phyloP scores from a whole-genome alignment of 768 basidiomycete species.

The Hericium rajendrae region DNA sequence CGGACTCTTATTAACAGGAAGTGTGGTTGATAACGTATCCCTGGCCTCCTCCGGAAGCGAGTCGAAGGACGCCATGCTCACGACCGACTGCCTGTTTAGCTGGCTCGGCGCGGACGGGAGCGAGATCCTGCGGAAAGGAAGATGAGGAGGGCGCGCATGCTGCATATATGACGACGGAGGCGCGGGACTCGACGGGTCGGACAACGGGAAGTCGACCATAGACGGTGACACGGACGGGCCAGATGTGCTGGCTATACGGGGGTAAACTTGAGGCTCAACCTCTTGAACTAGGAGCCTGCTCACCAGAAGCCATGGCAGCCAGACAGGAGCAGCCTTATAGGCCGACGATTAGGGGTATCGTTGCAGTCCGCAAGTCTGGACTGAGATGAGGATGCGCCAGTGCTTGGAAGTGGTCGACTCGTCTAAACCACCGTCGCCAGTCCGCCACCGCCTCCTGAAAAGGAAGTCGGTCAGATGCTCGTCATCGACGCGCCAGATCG shows the following conservation, averaged over 20 bases:
- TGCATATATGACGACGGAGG: slow-evolving; percentile 1
- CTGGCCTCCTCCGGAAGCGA: slow-evolving; percentile 49
- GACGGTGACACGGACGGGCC: background rate
- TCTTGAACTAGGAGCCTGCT: background rate
- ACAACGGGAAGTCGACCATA: slow-evolving; percentile 11
- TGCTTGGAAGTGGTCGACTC: background rate
- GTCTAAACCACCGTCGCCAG: background rate
- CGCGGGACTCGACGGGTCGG: slow-evolving; percentile 3
- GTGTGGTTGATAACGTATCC: slow-evolving; percentile 17
- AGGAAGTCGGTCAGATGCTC: background rate
- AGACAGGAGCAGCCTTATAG: no score
- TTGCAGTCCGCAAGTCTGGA: background rate
- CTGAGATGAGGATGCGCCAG: background rate
- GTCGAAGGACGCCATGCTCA: slow-evolving; percentile 65
- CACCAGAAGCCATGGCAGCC: background rate
- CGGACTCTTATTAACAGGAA: slow-evolving; percentile 25
- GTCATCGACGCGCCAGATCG: background rate
- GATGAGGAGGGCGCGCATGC: slow-evolving; percentile 44
- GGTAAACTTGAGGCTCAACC: background rate
- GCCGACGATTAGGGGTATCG: background rate
- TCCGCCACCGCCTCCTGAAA: background rate
- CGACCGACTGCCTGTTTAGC: slow-evolving; percentile 52
- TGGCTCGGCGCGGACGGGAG: slow-evolving; percentile 31
- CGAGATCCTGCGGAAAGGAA: slow-evolving; percentile 37
- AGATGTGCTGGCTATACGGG: background rate